Base-by-base conservation (phyloP, 768 basidiomycete genomes). In the Calocybe cyanea region DNA sequence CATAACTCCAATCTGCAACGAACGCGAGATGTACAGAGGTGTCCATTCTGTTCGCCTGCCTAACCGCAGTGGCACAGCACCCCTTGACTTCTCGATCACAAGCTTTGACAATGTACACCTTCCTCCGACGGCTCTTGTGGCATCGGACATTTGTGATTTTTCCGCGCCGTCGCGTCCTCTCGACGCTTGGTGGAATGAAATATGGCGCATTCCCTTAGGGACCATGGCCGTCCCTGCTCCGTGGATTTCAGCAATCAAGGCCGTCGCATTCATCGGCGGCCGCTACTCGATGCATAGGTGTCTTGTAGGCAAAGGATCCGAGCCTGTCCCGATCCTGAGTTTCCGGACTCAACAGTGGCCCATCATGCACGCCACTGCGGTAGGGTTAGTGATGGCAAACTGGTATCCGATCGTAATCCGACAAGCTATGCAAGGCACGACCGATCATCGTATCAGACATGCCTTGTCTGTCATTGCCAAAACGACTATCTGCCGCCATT, bases 271-370 rank as follows among this genome's bases (percentile, higher is more conserved):
- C 53, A 79, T 82, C 41, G 73, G 70, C 1, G 77, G 75, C n/a
- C 69, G 65, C 47, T 83, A 83, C 51, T 80, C 78, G 10, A 68
- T 75, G 63, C 75, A 77, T 57, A 71, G 80, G 28, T 69, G 64
- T 34, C 61, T 83, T 30, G 64, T 69, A 15, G 78, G 77, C 5
- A 72, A 72, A 50, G 59, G 57, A 4, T 56, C 62, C 11, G 41
- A 60, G 11, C 72, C 70, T 14, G 62, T 72, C 2, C 79, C 79
- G 0, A 81, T 85, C 54, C 69, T 83, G 43, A 61, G 72, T 5
- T 85, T 85, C 66, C 71, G 80, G 19, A 84, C 83, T 0, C 83
- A 85, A 50, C 79, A 84, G 43, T 73, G 72, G 69, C 79, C 83
- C 2, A 65, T 85, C 31, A 57, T 75, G 32, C 71, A 76, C 30